Evolutionary conservation across 23 red algal species (phyloP), one percentile per base, ranked within the genome.

Genomic region (Gracilaria gracilis): DNA sequence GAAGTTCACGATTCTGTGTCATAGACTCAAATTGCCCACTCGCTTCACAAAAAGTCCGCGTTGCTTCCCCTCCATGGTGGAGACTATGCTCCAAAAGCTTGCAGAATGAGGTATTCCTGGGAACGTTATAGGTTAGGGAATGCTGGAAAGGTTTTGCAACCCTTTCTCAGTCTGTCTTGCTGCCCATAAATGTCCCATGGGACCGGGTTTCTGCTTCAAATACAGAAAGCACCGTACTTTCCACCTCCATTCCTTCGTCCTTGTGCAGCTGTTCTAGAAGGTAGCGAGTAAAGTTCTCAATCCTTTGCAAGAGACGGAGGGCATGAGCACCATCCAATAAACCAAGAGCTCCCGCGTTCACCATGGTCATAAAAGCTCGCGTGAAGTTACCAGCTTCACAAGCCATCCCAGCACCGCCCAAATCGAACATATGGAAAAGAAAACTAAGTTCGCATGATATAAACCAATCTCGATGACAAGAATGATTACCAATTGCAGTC

Each of bases 351-450:
- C 79, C 88, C 1, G 96, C 94, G 25, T 95, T 91, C 48, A 88
- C 93, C 58, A 88, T 95, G 6, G 84, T 87, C 84, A 92, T 94
- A 51, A 98, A 95, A 1, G 96, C 96, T 57, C 85, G 57, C 54
- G 92, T 95, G 61, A 98, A 95, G 65, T 95, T 95, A 35, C 87
- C 86, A 62, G 96, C 89, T 79, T 98, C 93, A 74, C 88, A 93
- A 0, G 96, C 96, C 74, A 81, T 79, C 28, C 93, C 93, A 15
- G 74, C 87, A 37, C 85, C 93, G 13, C 96, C 96, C 51, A 91
- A 76, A 53, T 98, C 84, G 55, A 98, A 85, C 96, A 98, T 98
- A 28, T 93, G 80, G 58, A 95, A 98, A 69, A 98, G 72, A 61
- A 95, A 93, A 46, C 93, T 57, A 44, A 98, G 90, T 78, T 98